Evolutionary conservation across 352 stramenopile species (phyloP).

Genomic region (Pilasporangium apinafurcum): DNA sequence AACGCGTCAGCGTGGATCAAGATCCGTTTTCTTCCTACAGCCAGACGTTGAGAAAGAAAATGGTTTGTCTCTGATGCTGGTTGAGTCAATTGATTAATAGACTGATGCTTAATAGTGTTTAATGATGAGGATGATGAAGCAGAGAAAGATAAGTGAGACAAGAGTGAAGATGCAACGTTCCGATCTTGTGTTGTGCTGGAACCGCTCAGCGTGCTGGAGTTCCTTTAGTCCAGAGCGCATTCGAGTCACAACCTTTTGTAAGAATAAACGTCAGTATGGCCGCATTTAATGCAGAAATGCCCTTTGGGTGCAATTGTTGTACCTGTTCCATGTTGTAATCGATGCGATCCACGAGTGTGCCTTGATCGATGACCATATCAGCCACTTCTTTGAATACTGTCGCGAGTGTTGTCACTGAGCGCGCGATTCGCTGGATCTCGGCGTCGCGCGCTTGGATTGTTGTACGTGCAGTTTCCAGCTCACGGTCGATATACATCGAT

Average conservation of each 20-base stretch:
- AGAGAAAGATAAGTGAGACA: constrained; percentile 51
- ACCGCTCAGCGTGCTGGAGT: constrained; percentile 52
- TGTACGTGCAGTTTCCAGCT: constrained; percentile 24
- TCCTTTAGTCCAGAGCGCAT: constrained; percentile 55
- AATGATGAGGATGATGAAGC: constrained; percentile 53
- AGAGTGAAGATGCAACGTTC: constrained; percentile 72
- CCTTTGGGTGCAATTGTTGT: neutral
- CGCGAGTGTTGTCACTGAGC: constrained; percentile 54
- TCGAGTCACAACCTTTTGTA: constrained; percentile 38
- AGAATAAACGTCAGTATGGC: neutral
- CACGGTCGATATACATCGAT: constrained; percentile 21
- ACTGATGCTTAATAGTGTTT: constrained; percentile 52
- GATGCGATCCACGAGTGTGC: constrained; percentile 77
- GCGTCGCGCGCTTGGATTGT: constrained; percentile 53
- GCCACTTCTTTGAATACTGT: constrained; percentile 78
- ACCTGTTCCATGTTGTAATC: constrained; percentile 88
- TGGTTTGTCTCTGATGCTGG: neutral
- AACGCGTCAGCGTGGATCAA: neutral
- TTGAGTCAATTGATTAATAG: neutral
- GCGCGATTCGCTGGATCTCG: constrained; percentile 76
- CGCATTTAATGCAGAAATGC: neutral
- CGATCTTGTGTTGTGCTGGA: constrained; percentile 55
- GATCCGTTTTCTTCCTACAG: too few relatives aligned
- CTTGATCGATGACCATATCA: constrained; percentile 80
- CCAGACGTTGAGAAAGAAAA: neutral